Evolutionary conservation across 208 protist species (phyloP), one percentile per base, ranked within the genome.

Genomic region (Porcisia deanei): DNA sequence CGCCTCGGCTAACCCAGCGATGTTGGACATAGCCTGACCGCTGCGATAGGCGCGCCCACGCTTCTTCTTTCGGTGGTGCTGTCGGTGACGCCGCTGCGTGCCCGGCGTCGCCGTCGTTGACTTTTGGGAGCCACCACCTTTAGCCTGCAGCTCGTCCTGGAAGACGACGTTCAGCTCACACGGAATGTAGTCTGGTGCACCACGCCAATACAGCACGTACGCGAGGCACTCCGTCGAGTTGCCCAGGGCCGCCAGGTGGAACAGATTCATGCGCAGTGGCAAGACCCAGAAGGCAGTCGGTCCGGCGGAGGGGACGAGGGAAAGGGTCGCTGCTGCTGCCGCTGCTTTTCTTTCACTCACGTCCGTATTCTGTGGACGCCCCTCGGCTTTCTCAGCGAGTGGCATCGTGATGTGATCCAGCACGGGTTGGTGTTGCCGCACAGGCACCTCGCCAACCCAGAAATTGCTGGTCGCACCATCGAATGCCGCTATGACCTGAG

Each of bases 201-300:
- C 80, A 43, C 80, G 67, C 66, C 73, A 82, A 25, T 76, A 65
- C 73, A 86, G 74, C 63, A 84, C 70, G 76, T 84, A 81, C 49
- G 85, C 85, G 41, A 82, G 72, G 16, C 81, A 82, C 71, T 88
- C 85, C 1, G 78, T 83, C 7, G 85, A 88, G 75, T 88, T 73
- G 49, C 85, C 85, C 8, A 88, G 57, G 22, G 85, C 85, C 22
- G 79, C 75, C 1, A 81, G 81, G 76, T 88, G 85, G 49, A 88
- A 88, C 30, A 79, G 72, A n/a, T 79, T 85, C 7, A 72, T 61
- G 1, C 59, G 75, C 34, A 77, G 67, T 37, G 77, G 66, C 39
- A 41, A 64, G 37, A 72, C 57, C 69, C 79, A 75, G 59, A 77
- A 75, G 53, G 60, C 79, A 6, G 66, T 45, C 52, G 55, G 22